These are phyloP conservation scores for Myxozyma mucilagina DNA, from an alignment of 805 yeast genomes.

Conservation along the genomic window DNA sequence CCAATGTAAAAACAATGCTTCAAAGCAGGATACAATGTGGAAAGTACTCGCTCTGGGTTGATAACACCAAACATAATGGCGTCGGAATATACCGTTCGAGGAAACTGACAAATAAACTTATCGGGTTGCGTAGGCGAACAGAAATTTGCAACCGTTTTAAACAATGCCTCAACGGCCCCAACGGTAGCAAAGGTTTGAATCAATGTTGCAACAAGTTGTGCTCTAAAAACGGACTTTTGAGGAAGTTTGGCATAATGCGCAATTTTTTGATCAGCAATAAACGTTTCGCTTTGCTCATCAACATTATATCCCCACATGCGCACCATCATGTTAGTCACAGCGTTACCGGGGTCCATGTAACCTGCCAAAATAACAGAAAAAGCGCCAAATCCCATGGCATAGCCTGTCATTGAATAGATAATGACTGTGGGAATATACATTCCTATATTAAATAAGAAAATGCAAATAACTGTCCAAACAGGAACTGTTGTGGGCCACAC, in stretches of 20 bases:
- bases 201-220: constrained; percentile 34
- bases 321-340: constrained; percentile 53
- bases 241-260: constrained; percentile 54
- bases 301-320: constrained; percentile 58
- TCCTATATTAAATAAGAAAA: constrained; percentile 38
- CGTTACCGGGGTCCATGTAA: constrained; percentile 49
- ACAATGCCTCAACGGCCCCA: constrained; percentile 19
- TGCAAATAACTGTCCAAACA: constrained; percentile 29
- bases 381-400: constrained; percentile 44
- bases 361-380: constrained; percentile 29
- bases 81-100: constrained; percentile 15
- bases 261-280: constrained; percentile 55
- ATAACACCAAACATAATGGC: constrained; percentile 21
- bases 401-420: constrained; percentile 42
- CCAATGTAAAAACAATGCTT: constrained; percentile 17
- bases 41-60: constrained; percentile 16
- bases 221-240: constrained; percentile 47
- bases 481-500: background rate
- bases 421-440: constrained; percentile 39
- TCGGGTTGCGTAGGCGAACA: constrained; percentile 18
- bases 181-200: constrained; percentile 13
- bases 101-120: constrained; percentile 13
- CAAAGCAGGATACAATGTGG: constrained; percentile 11
- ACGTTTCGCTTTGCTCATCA: constrained; percentile 64
- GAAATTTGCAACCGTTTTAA: constrained; percentile 8